Evolutionary conservation across 768 basidiomycete genomes (phyloP).

Genomic region (Cystofilobasidium ferigula): DNA sequence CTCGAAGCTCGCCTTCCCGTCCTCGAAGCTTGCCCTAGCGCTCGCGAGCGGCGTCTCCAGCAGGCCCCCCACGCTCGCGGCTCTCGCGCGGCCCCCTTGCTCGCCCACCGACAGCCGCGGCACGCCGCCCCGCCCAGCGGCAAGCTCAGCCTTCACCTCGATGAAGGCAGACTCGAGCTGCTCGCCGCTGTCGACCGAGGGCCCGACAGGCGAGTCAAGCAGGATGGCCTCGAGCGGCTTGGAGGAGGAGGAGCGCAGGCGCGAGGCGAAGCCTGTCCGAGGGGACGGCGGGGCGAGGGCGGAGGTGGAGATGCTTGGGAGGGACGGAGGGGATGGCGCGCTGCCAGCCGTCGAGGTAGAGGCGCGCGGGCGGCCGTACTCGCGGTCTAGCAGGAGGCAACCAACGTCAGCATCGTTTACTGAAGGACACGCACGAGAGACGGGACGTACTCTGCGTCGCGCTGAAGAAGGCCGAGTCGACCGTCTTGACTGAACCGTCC

Average conservation of each 20-base stretch:
- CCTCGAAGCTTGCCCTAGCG: neutral
- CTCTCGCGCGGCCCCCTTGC: neutral
- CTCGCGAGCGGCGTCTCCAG: neutral
- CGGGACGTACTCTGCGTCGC: neutral
- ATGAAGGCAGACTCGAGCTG: constrained; percentile 60
- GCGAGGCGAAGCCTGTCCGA: constrained; percentile 7
- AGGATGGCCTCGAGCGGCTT: constrained; percentile 27
- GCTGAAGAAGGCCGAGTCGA: constrained; percentile 6
- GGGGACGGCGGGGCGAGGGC: neutral
- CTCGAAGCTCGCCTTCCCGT: constrained; percentile 19
- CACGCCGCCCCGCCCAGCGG: constrained; percentile 43
- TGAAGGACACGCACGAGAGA: no score
- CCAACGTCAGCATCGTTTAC: neutral
- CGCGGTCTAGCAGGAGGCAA: neutral
- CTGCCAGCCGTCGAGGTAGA: neutral
- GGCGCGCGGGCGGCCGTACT: neutral
- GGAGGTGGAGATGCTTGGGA: neutral
- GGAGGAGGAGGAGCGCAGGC: constrained; percentile 15
- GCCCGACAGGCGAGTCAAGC: constrained; percentile 28
- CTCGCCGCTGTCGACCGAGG: constrained; percentile 29
- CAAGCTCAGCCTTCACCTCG: constrained; percentile 73
- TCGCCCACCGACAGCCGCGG: neutral
- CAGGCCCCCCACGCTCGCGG: constrained; percentile 17
- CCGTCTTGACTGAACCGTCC: neutral
- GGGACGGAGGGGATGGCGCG: neutral